Conservation (phyloP, 2,329 filamentous ascomycete species). For the Alternaria metachromatica region DNA sequence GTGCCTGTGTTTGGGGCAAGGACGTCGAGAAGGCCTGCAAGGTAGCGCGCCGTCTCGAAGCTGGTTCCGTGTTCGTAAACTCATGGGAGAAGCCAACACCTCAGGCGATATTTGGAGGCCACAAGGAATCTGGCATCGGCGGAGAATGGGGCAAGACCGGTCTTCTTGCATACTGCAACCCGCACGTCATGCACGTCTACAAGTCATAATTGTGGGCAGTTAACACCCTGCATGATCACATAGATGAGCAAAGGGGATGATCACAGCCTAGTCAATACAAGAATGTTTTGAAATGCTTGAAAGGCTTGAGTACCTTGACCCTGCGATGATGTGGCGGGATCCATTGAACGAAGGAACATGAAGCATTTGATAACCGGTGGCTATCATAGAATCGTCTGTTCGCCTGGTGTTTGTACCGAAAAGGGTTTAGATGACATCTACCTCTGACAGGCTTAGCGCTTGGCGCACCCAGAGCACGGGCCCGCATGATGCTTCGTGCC, state of each 20-base stretch:
- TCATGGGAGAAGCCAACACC: constrained; percentile 56
- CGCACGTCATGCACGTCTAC: constrained; percentile 56
- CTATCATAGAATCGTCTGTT: background rate
- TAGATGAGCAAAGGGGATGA: background rate
- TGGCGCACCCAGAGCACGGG: background rate
- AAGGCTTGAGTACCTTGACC: constrained; percentile 1
- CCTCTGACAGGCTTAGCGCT: constrained; percentile 8
- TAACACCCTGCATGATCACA: background rate
- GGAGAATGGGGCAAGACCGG: constrained; percentile 65
- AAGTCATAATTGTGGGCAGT: constrained; percentile 34
- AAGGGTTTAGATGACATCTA: constrained; percentile 1
- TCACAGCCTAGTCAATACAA: background rate
- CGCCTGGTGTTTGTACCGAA: constrained; percentile 1
- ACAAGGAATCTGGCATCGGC: constrained; percentile 79
- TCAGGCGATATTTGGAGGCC: constrained; percentile 70
- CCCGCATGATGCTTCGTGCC: background rate
- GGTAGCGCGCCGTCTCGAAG: constrained; percentile 57
- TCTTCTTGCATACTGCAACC: constrained; percentile 56
- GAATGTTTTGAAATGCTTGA: background rate
- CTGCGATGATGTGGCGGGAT: background rate
- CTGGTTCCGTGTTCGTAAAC: constrained; percentile 66
- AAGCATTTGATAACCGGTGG: constrained; percentile 3
- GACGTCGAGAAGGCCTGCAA: constrained; percentile 54
- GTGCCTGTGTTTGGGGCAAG: constrained; percentile 58
- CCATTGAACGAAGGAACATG: constrained; percentile 1